These are phyloP conservation scores for Aquanectria penicillioides DNA, from an alignment of 2,329 filamentous ascomycete species.

Conservation along the genomic window DNA sequence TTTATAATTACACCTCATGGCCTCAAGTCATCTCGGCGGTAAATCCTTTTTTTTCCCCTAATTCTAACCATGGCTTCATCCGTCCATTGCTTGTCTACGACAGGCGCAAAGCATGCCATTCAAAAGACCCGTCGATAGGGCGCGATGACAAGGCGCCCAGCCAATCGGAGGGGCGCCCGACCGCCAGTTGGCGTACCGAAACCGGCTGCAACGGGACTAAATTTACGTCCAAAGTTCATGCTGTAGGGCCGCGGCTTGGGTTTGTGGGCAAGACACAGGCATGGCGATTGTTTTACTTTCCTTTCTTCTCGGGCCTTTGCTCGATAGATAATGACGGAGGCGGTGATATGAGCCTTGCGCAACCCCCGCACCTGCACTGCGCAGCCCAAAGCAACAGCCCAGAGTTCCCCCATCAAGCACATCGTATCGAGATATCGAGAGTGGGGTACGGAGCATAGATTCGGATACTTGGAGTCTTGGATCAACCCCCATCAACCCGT, in stretches of 20 bases:
- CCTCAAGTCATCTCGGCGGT: no score
- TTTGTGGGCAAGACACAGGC: neutral
- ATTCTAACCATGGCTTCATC: neutral
- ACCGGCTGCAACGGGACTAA: neutral
- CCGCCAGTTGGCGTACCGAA: neutral
- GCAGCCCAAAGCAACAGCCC: no score
- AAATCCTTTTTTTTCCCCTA: no score
- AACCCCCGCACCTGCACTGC: no score
- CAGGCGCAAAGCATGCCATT: neutral
- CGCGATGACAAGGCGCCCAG: conserved; percentile 16
- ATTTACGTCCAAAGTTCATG: neutral
- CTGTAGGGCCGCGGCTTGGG: neutral
- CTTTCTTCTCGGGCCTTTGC: no score
- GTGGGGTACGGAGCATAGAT: no score
- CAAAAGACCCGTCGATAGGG: conserved; percentile 20
- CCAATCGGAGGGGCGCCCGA: conserved; percentile 16
- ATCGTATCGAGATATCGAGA: no score
- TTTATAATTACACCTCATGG: no score
- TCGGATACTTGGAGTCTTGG: neutral
- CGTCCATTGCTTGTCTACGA: neutral
- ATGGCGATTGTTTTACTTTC: no score
- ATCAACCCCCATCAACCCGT: neutral
- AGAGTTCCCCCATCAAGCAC: no score
- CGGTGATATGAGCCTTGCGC: no score
- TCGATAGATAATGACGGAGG: no score